Base-by-base conservation (phyloP, 2,329 filamentous ascomycete species). In the Taxawa tesnikishii region DNA sequence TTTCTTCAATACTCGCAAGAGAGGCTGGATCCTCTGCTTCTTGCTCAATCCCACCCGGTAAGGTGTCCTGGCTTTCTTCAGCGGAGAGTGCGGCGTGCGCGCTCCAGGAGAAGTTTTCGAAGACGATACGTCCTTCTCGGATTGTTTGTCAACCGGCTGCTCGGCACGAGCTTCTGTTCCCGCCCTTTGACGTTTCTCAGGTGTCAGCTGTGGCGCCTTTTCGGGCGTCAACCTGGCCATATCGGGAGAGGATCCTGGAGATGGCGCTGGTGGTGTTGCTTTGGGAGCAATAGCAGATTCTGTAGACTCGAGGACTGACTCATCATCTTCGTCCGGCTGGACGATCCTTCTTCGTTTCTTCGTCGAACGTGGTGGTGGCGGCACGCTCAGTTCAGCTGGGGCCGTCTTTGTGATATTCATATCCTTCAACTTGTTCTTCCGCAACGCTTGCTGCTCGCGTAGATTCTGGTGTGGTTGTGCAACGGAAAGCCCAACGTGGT, bases 11-110 rank as follows among this genome's bases (percentile, higher is more conserved):
- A 40, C 28, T 16, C 34, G 34, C 34, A 68, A 44, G 41, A 69
- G 45, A 12, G 65, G 60, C 12, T 62, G 61, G 28, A 68, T 68
- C 15, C 59, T 50, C 14, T 60, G 60, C 34, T 50, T 53, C 31
- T 60, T 63, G 44, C 64, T 68, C 36, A 69, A 43, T 2, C 65
- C 65, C 4, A 69, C 63, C 1, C 65, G 55, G n/a, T 28, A 40
- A 4, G 31, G 27, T 17, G 31, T 30, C 29, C 27, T 28, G 23
- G 32, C 28, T 14, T 43, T 44, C 33, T 43, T 42, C 33, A 44
- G 38, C 10, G 48, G 48, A 5, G 43, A 47, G 29, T 47, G 45
- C 15, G 18, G 16, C 15, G 15, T 26, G 13, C 24, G 28, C 7
- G 18, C 30, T 13, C 10, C 12, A 15, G 15, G 6, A 17, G 12